Base-by-base conservation (phyloP, 768 basidiomycete species). In the Leccinum boreale region DNA sequence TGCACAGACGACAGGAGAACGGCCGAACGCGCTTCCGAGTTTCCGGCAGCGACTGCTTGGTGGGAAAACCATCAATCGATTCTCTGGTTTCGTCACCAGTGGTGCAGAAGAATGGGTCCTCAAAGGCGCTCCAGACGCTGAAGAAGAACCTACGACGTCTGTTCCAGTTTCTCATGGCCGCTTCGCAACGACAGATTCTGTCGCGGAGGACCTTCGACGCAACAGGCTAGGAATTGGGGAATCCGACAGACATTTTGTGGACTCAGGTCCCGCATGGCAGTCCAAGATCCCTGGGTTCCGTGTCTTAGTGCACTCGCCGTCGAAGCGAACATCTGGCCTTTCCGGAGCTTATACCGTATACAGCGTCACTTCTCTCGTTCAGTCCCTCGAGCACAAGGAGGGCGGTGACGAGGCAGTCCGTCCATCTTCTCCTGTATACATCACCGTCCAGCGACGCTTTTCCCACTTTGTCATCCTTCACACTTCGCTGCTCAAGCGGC, bases 21-120 rank as follows among this genome's bases (percentile, higher is more conserved):
- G 87, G 72, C 66, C 61, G 77, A 66, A 62, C 36, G 65, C 74
- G 15, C 82, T 87, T 61, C 87, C 89, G 2, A 89, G 82, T 69
- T 87, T 90, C 64, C 77, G 85, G 9, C 82, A 83, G 55, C 86
- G 84, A 61, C 77, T 92, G 0, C 81, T 93, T 1, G 85, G 89
- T 29, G 89, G 90, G 10, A 91, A 86, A 71, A 84, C 83, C 47
- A 72, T 92, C 54, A 92, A 92, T 69, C 81, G 90, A n/a, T 93
- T 93, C 73, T 91, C 90, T 1, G 86, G 80, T 56, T 93, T 92
- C 69, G 90, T 93, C 14, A 90, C 88, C 7, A 90, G 87, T 57
- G 91, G 91, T 35, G 91, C 91, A 10, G 91, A 93, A 69, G 86
- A 86, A 52, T 93, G 85, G 75, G 80, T 92, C 8, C 79, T 92